Base-by-base conservation (phyloP, 1,284 basidiomycete genomes). In the Pascua sp. region DNA sequence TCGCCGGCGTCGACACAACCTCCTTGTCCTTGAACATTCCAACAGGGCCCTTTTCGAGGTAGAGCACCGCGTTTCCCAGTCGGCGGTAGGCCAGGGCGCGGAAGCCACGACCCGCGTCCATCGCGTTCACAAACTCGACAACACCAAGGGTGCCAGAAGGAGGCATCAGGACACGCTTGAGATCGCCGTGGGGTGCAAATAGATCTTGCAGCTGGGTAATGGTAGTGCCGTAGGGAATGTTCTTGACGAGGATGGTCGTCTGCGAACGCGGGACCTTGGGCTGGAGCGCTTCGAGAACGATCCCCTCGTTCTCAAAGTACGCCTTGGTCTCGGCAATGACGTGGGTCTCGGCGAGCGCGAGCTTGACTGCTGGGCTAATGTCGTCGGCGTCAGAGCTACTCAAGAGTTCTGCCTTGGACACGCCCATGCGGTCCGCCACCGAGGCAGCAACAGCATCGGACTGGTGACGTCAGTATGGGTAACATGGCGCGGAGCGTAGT, bases 141-240 rank as follows among this genome's bases (percentile, higher is more conserved):
- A 97, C 85, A 0, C 92, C 95, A 73, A 98, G 87, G 2, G 94
- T 97, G 1, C 95, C 94, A 5, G 91, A 86, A 0, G 95, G 94
- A 0, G 95, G 93, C 0, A 98, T 84, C 3, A 98, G 77, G 4
- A 96, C 84, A 15, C 89, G 83, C 24, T 74, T 81, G n/a, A 96
- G 79, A 54, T 82, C 80, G 8, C 93, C 94, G 67, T 91, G 86
- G 0, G 83, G 81, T 38, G 84, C 83, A 69, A 98, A 96, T 45
- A 98, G 72, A 60, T 87, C 86, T 39, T 84, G 83, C 16, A 98
- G 83, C 60, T 89, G 85, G 11, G 85, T 83, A 0, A 80, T 78
- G 1, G 86, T 84, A 0, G 93, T 97, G 13, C 91, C 91, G 68
- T 90, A 96, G 0, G 95, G 94, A 46, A 98, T 93, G 77, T 98